phyloP scores from a whole-genome alignment of 345 rosid genomes.

The Salix viminalis region DNA sequence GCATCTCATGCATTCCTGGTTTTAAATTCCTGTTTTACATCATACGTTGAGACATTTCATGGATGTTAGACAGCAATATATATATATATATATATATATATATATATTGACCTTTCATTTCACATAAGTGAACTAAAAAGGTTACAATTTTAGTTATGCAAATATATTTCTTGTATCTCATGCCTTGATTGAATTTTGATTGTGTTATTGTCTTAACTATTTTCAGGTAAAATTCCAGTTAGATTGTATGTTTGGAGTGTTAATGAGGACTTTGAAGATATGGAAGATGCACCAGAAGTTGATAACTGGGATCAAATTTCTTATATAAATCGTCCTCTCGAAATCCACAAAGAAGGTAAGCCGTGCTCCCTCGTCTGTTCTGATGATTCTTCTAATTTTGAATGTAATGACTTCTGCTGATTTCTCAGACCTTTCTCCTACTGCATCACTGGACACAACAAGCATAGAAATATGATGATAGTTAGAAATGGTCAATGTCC shows the following conservation, averaged over 20 bases:
- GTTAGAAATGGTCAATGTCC: not conserved
- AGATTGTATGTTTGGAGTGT: slow-evolving; percentile 63
- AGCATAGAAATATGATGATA: not conserved
- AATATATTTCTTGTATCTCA: not conserved
- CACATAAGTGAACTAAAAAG: not conserved
- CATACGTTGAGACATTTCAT: not conserved
- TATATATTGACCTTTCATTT: not conserved
- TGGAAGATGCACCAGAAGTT: slow-evolving; percentile 54
- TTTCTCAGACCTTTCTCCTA: not conserved
- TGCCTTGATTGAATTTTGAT: not conserved
- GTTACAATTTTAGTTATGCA: not conserved
- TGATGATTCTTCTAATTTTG: not conserved
- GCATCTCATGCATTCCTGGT: not conserved
- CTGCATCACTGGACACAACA: too few relatives aligned
- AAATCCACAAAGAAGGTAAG: slow-evolving; percentile 62
- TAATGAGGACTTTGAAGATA: slow-evolving; percentile 54
- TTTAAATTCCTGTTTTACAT: not conserved
- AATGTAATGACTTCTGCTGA: not conserved
- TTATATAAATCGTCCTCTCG: slow-evolving; percentile 69
- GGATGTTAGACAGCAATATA: not conserved
- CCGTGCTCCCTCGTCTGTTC: not conserved
- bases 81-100: too few relatives aligned
- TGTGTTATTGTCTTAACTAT: slow-evolving; percentile 2
- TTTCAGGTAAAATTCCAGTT: slow-evolving; percentile 76
- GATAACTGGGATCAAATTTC: slow-evolving; percentile 84